Evolutionary conservation across 352 stramenopile genomes (phyloP).

Genomic region (Pythium oligandrum): DNA sequence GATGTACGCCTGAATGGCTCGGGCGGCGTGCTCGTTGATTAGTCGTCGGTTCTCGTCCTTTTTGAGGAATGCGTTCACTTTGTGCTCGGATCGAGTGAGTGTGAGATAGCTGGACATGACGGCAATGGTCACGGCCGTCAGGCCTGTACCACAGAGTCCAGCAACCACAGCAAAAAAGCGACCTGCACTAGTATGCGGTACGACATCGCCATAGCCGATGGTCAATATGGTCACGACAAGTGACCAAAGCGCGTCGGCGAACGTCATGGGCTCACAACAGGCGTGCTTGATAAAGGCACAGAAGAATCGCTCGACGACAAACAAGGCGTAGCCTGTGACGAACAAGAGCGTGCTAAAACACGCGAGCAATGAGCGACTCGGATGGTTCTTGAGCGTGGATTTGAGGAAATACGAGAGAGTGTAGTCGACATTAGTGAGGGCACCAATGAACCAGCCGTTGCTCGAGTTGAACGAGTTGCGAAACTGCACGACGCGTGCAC

Average conservation of each 20-base stretch:
- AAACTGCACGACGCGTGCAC: slow-evolving; percentile 54
- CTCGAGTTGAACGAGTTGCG: slow-evolving; percentile 74
- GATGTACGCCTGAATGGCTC: slow-evolving; percentile 57
- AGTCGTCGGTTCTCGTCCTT: slow-evolving; percentile 61
- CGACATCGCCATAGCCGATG: slow-evolving; percentile 66
- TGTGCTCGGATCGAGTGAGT: slow-evolving; percentile 73
- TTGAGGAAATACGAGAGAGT: slow-evolving; percentile 70
- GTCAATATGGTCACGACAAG: slow-evolving; percentile 74
- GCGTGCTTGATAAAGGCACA: slow-evolving; percentile 51
- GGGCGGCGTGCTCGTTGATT: slow-evolving; percentile 55
- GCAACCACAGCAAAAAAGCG: slow-evolving; percentile 46
- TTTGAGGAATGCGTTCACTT: slow-evolving; percentile 75
- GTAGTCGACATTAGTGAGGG: slow-evolving; percentile 76
- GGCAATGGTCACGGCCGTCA: slow-evolving; percentile 67
- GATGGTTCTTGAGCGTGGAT: slow-evolving; percentile 66
- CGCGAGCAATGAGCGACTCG: slow-evolving; percentile 36
- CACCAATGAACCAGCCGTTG: slow-evolving; percentile 77
- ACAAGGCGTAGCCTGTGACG: slow-evolving; percentile 55
- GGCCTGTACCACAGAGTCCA: slow-evolving; percentile 46
- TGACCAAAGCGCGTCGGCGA: slow-evolving; percentile 53
- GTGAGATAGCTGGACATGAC: slow-evolving; percentile 73
- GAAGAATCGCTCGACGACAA: slow-evolving; percentile 65
- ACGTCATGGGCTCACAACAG: slow-evolving; percentile 48
- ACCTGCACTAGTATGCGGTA: slow-evolving; percentile 43
- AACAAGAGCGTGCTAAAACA: slow-evolving; percentile 36